A percentile compares a stretch with the other conserved stretches of the same genome.
phyloP scores from a whole-genome alignment of 768 basidiomycete genomes.

The Tulasnella sp. region DNA sequence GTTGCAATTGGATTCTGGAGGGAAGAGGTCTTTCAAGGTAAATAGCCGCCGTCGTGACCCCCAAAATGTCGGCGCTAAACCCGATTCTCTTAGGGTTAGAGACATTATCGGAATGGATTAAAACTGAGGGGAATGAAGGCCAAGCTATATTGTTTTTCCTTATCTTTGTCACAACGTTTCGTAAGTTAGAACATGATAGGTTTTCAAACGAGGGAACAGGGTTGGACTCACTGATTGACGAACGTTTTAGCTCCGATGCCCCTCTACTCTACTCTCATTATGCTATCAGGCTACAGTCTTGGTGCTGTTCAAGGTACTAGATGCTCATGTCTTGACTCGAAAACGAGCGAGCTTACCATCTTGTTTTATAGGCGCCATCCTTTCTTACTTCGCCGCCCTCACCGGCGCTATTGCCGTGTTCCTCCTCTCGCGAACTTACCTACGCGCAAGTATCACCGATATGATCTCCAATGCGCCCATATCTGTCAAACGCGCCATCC shows the following conservation, averaged over 20 bases:
- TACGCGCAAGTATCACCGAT: constrained; percentile 41
- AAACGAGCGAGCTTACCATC: constrained; percentile 13
- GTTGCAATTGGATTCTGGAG: constrained; percentile 77
- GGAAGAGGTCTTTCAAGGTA: constrained; percentile 70
- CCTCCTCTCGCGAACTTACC: constrained; percentile 57
- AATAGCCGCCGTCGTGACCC: constrained; percentile 24
- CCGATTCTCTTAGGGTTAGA: constrained; percentile 52
- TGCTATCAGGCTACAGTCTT: constrained; percentile 84
- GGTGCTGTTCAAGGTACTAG: constrained; percentile 43
- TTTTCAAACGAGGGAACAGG: constrained; percentile 23
- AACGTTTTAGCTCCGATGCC: constrained; percentile 62
- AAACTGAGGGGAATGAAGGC: constrained; percentile 58
- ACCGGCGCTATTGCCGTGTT: constrained; percentile 78
- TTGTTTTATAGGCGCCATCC: constrained; percentile 49
- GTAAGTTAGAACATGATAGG: constrained; percentile 36
- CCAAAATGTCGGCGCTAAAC: not conserved
- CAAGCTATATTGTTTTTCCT: constrained; percentile 67
- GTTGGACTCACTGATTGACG: constrained; percentile 8
- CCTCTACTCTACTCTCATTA: constrained; percentile 86
- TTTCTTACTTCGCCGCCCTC: constrained; percentile 81
- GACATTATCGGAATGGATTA: constrained; percentile 65
- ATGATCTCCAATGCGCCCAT: constrained; percentile 54
- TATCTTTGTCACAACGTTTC: constrained; percentile 80
- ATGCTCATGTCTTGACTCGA: not conserved
- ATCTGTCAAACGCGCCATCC: constrained; percentile 68